phyloP scores from a whole-genome alignment of 345 rosid genomes.

The Populus euphratica region DNA sequence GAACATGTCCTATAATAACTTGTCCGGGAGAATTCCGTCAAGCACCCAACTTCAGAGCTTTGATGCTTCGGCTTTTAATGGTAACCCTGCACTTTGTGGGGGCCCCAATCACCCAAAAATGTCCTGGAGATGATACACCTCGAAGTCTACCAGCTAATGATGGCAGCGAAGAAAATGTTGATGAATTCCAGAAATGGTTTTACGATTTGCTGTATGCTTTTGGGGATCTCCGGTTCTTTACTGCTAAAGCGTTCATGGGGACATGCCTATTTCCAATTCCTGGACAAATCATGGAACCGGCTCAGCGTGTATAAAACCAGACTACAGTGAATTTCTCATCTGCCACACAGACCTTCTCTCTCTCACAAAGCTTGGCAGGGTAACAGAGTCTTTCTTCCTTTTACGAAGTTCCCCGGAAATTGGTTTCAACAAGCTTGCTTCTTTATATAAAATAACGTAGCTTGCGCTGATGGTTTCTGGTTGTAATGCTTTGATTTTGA shows the following conservation, averaged over 20 bases:
- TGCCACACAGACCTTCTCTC: too few species aligned
- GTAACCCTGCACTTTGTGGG: conserved; percentile 7
- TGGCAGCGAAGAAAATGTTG: neutral
- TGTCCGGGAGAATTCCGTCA: conserved; percentile 19
- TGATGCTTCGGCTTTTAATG: neutral
- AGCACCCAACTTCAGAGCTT: conserved; percentile 15
- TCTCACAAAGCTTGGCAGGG: too few species aligned
- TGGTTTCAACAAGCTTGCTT: too few species aligned
- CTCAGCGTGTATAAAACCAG: neutral
- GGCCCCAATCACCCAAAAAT: neutral
- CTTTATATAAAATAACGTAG: too few species aligned
- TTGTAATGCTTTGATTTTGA: too few species aligned
- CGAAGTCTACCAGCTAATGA: neutral
- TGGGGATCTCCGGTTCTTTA: neutral
- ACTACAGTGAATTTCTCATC: neutral
- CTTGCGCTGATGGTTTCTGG: too few species aligned
- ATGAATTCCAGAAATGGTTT: conserved; percentile 7
- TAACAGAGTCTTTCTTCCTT: too few species aligned
- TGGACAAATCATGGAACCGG: neutral
- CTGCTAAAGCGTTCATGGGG: conserved; percentile 1
- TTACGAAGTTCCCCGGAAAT: too few species aligned
- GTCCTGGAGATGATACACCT: neutral
- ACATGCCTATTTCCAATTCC: neutral
- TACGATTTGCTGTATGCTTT: neutral
- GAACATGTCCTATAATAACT: conserved; percentile 6